phyloP scores from a whole-genome alignment of 2,329 filamentous ascomycete genomes.

The Calonectria crousiana region DNA sequence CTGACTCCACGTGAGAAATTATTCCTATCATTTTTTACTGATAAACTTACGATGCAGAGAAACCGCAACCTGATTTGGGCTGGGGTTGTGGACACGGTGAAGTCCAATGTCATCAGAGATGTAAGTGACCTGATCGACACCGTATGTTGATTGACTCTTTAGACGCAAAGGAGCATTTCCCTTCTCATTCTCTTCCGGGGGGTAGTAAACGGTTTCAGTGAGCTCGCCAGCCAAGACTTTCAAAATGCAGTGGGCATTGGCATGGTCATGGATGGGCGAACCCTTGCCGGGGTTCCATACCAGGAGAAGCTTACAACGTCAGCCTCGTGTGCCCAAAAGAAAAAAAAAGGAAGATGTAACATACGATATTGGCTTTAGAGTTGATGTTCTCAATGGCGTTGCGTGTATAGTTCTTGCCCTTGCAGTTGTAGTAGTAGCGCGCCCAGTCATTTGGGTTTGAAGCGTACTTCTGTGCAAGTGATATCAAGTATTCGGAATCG shows the following conservation, averaged over 20 bases:
- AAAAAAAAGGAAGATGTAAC: background rate
- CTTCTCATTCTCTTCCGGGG: background rate
- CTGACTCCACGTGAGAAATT: background rate
- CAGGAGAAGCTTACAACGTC: background rate
- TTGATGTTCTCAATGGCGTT: slow-evolving; percentile 25
- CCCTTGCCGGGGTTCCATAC: slow-evolving; percentile 22
- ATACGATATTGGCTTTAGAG: slow-evolving; percentile 20
- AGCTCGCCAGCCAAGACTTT: slow-evolving; percentile 19
- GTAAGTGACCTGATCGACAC: slow-evolving; percentile 15
- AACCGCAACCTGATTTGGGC: slow-evolving; percentile 12
- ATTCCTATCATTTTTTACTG: background rate
- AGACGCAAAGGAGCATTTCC: background rate
- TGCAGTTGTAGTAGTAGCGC: slow-evolving; percentile 23
- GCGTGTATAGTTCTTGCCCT: slow-evolving; percentile 21
- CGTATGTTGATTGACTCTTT: slow-evolving; percentile 14
- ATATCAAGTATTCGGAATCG: slow-evolving; percentile 13
- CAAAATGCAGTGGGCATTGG: slow-evolving; percentile 21
- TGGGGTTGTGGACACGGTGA: slow-evolving; percentile 23
- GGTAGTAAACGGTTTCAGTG: slow-evolving; percentile 14
- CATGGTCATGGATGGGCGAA: slow-evolving; percentile 25
- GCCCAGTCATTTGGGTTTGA: slow-evolving; percentile 23
- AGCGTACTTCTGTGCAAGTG: slow-evolving; percentile 11
- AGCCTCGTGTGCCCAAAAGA: background rate
- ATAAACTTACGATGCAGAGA: slow-evolving; percentile 12
- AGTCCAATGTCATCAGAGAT: slow-evolving; percentile 20